These are phyloP conservation scores for Pyricularia sp. DNA, from an alignment of 2,329 filamentous ascomycete species.

Conservation along the genomic window DNA sequence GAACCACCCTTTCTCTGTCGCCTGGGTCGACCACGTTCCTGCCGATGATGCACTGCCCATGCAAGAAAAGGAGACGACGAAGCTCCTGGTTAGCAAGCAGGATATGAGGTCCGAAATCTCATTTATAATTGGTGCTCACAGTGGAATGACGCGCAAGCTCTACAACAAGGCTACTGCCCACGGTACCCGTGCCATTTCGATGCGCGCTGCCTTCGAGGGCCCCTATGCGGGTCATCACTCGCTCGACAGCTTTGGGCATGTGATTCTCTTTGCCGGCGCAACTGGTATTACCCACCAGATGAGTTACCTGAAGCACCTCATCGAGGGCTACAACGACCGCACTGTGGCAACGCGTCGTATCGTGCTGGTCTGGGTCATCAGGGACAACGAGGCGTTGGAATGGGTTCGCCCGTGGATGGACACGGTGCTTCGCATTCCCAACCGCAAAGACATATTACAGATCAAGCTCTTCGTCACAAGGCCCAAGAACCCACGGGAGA, in stretches of 20 bases:
- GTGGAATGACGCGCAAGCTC: slow-evolving; percentile 77
- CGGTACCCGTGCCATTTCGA: slow-evolving; percentile 43
- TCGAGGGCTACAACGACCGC: slow-evolving; percentile 57
- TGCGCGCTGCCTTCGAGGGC: slow-evolving; percentile 75
- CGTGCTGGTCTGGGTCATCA: slow-evolving; percentile 86
- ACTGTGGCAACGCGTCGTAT: slow-evolving; percentile 74
- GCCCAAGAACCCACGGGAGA: slow-evolving; percentile 74
- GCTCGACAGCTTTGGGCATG: slow-evolving; percentile 86
- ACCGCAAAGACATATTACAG: slow-evolving; percentile 71
- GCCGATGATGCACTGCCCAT: slow-evolving; percentile 27
- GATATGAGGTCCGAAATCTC: slow-evolving; percentile 52
- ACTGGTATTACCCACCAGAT: slow-evolving; percentile 95
- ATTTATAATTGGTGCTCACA: slow-evolving; percentile 79
- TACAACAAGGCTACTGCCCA: slow-evolving; percentile 56
- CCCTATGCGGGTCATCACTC: slow-evolving; percentile 80
- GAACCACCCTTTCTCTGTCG: slow-evolving; percentile 70
- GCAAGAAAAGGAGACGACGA: slow-evolving; percentile 27
- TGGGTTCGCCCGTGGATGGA: slow-evolving; percentile 89
- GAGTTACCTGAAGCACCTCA: slow-evolving; percentile 71
- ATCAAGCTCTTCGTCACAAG: slow-evolving; percentile 88
- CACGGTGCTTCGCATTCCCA: slow-evolving; percentile 64
- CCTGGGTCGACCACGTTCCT: slow-evolving; percentile 55
- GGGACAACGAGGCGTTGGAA: slow-evolving; percentile 79
- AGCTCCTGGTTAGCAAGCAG: slow-evolving; percentile 24
- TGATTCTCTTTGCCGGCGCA: slow-evolving; percentile 82